A percentile compares a stretch with the other conserved stretches of the same genome.
These are phyloP conservation scores for Candida nanaspora DNA, from an alignment of 805 yeast species.

Conservation along the genomic window DNA sequence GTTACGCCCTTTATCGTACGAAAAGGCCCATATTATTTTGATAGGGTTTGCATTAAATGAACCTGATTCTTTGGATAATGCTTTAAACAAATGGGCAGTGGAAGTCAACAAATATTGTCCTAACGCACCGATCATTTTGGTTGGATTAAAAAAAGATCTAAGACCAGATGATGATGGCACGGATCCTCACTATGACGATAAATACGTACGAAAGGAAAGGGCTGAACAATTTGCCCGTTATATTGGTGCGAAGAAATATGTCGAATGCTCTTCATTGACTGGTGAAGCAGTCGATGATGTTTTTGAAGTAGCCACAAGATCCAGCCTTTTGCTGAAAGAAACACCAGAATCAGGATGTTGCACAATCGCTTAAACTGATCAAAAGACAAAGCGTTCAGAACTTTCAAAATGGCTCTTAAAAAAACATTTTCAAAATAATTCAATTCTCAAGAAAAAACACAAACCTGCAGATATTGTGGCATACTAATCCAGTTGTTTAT, in stretches of 20 bases:
- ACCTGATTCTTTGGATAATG: slow-evolving; percentile 80
- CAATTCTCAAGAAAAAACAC: too few relatives aligned
- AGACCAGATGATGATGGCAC: slow-evolving; percentile 34
- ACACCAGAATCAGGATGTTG: slow-evolving; percentile 37
- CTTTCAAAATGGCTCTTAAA: too few relatives aligned
- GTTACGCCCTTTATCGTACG: slow-evolving; percentile 78
- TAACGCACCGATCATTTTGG: slow-evolving; percentile 64
- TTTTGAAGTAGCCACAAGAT: slow-evolving; percentile 84
- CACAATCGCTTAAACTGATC: slow-evolving; percentile 14
- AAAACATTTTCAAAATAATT: too few relatives aligned
- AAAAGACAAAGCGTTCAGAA: background rate
- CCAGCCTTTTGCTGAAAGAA: slow-evolving; percentile 54
- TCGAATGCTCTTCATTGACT: slow-evolving; percentile 87
- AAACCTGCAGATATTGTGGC: too few relatives aligned
- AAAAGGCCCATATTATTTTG: slow-evolving; percentile 78
- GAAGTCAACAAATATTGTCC: slow-evolving; percentile 82
- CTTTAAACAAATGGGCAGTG: slow-evolving; percentile 78
- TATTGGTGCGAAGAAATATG: slow-evolving; percentile 75
- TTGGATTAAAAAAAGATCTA: slow-evolving; percentile 82
- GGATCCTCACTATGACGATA: slow-evolving; percentile 25
- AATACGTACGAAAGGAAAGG: slow-evolving; percentile 45
- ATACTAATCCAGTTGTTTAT: too few relatives aligned
- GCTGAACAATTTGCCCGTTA: slow-evolving; percentile 68
- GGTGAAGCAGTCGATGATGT: slow-evolving; percentile 96
- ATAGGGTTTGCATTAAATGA: slow-evolving; percentile 83